Evolutionary conservation across 208 protist genomes (phyloP), one percentile per base, ranked within the genome.

Genomic region (Acanthamoeba lenticulata): DNA sequence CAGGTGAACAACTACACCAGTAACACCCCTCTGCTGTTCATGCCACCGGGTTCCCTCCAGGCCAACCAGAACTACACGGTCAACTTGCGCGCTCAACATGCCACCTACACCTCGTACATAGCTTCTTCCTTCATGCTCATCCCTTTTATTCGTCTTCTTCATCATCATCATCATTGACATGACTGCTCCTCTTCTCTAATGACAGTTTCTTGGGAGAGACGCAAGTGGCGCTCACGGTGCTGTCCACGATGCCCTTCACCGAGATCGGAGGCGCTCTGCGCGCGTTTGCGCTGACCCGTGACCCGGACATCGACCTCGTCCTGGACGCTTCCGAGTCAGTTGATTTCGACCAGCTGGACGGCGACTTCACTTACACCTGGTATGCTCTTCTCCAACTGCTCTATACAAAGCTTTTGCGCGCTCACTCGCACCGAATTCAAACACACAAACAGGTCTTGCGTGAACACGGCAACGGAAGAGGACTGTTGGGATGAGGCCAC

Each of bases 261-360:
- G 79, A 88, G 32, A 88, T 88, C 79, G 42, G n/a, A 4, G 79
- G 79, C 27, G 38, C 47, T 24, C 11, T 49, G 42, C 86, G 55
- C n/a, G 19, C 42, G 36, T 92, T 92, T 34, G 1, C 86, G 27
- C 38, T 74, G 29, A 74, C 55, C 9, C 47, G 86, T 27, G 27
- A 47, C 24, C 40, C 47, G n/a, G 27, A 29, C 1, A 21, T 74
- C 24, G 86, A 9, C 24, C 60, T 92, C 27, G 86, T 92, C 11
- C 29, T 92, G 55, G 86, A 92, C n/a, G 86, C 86, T 15, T 52
- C 86, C 15, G 24, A 27, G 24, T 92, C 86, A 13, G 24, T 92
- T n/a, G 86, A 92, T 34, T 74, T 92, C n/a, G 86, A 92, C n/a
- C 1, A 45, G 9, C 29, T 42, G 38, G 29, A 7, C 15, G 86